Conservation (phyloP, 1,284 basidiomycete genomes). For the Earliella scabrosa region DNA sequence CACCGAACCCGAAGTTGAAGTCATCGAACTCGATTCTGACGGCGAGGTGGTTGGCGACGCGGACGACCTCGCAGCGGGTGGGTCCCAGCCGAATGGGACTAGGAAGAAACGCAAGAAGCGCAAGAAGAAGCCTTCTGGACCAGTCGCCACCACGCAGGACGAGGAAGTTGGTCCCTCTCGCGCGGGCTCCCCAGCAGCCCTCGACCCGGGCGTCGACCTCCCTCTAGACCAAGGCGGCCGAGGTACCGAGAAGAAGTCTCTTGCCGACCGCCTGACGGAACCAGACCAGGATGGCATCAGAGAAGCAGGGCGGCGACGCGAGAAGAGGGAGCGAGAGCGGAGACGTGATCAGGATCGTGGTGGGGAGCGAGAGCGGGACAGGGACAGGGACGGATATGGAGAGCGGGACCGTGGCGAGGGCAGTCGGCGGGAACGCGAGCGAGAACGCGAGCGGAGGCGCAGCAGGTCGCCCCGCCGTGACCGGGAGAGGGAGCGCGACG, state of each 20-base stretch:
- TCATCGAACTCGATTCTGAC: conserved; percentile 34
- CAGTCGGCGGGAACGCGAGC: conserved; percentile 2
- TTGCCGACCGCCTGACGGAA: conserved; percentile 7
- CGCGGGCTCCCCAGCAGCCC: conserved; percentile 8
- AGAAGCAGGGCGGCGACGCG: background rate
- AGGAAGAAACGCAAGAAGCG: conserved; percentile 27
- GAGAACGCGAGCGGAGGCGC: too few relatives aligned
- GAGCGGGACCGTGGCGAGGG: background rate
- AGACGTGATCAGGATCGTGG: background rate
- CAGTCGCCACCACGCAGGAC: conserved; percentile 6
- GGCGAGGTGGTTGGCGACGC: conserved; percentile 15
- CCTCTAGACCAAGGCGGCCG: background rate
- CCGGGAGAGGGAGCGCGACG: conserved; percentile 11
- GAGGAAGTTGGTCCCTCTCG: conserved; percentile 21
- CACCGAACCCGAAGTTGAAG: conserved; percentile 20
- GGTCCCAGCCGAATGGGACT: background rate
- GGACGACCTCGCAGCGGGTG: background rate
- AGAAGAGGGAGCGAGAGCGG: background rate
- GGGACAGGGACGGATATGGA: conserved; percentile 1
- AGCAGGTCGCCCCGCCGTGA: conserved; percentile 16
- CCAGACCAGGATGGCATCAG: background rate
- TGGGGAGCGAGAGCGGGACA: background rate
- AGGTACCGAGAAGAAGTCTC: background rate
- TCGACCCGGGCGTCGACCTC: background rate
- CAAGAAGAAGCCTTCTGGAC: conserved; percentile 17